Evolutionary conservation across 2,329 filamentous ascomycete species (phyloP).

Genomic region (Cordyceps militaris): DNA sequence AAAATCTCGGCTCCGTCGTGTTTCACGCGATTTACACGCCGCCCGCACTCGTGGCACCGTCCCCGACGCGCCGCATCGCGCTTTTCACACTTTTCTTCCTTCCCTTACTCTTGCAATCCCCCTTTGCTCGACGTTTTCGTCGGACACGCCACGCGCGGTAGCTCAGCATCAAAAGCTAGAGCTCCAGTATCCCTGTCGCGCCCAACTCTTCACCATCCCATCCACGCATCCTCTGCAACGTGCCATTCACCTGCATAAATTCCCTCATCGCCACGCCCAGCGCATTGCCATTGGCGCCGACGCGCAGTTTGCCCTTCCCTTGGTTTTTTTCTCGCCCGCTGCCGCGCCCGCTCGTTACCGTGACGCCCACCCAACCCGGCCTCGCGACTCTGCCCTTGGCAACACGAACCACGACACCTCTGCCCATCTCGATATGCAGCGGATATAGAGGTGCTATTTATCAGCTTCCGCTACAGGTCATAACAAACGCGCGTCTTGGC

Average conservation of each 20-base stretch:
- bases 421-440: constrained; percentile 33
- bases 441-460: constrained; percentile 23
- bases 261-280: constrained; percentile 3
- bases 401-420: constrained; percentile 17
- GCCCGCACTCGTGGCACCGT: constrained; percentile 33
- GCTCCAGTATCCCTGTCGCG: constrained; percentile 8
- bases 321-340: constrained; percentile 14
- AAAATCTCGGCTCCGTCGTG: constrained; percentile 43
- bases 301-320: constrained; percentile 10
- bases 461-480: constrained; percentile 20
- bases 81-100: constrained; percentile 38
- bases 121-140: constrained; percentile 20
- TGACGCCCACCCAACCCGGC: constrained; percentile 1
- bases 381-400: constrained; percentile 13
- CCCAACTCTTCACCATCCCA: constrained; percentile 7
- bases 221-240: constrained; percentile 4
- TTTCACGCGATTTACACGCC: constrained; percentile 49
- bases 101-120: constrained; percentile 24
- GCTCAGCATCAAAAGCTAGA: constrained; percentile 15
- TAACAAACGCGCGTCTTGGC: constrained; percentile 19
- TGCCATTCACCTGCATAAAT: constrained; percentile 6
- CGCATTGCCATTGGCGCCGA: constrained; percentile 1
- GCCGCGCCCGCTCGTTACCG: constrained; percentile 1
- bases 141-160: constrained; percentile 9
- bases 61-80: constrained; percentile 35